Base-by-base conservation (phyloP, 2,329 filamentous ascomycete genomes). In the Cordyceps cateniannulata region DNA sequence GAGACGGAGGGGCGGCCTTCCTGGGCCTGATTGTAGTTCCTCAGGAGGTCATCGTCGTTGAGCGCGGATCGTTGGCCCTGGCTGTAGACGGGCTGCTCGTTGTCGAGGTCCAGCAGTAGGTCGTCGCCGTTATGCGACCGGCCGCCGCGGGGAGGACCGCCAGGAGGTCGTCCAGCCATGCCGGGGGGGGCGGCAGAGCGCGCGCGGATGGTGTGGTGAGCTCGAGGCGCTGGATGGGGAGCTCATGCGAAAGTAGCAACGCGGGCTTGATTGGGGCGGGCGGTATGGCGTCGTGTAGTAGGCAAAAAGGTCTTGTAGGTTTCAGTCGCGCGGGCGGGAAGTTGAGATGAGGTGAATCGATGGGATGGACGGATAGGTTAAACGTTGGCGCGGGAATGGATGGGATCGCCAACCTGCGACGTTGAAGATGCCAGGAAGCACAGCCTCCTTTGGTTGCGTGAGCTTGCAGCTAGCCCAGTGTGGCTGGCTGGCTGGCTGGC, bases 1-100 rank as follows among this genome's bases (percentile, higher is more conserved):
- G 92, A 96, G 57, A 93, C 86, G 27, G 93, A 97, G 57, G 92
- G 90, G 66, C 93, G 89, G 61, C 85, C 78, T 65, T 90, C 84
- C 64, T 85, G 81, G 69, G 90, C 82, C 70, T 88, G 85, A 69
- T 89, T 84, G 76, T 91, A 93, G 65, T 85, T 85, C 71, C 86
- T 84, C 70, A 93, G 78, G 52, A 96, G 80, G 66, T 93, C 86
- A 66, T 96, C 89, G 72, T 96, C 92, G 72, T 88, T 88, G 63
- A 90, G 79, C n/a, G 88, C 85, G 54, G 92, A 88, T 62, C 86
- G 85, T 73, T 92, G 88, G 64, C 91, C 91, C 66, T 82, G 82
- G 72, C 83, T 85, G 75, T 97, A 96, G 62, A 82, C 72, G 58
- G 88, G 86, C 66, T 87, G 84, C 62, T 87, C 81, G 69, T 88